Base-by-base conservation (phyloP, 176 grass and related monocot genomes). In the Aechmea fasciata region DNA sequence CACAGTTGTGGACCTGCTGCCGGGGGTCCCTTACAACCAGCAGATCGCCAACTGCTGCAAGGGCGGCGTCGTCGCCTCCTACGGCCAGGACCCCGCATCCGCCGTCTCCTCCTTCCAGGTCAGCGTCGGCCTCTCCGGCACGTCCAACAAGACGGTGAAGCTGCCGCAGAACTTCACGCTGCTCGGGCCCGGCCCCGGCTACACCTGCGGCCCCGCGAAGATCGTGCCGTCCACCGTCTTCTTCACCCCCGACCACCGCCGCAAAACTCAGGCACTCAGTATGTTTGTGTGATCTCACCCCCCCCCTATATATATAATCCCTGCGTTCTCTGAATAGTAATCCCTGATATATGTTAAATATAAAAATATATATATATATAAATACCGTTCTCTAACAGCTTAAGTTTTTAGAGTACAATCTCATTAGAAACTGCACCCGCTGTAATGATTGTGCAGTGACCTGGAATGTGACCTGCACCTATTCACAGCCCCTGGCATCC, bases 41-140 rank as follows among this genome's bases (percentile, higher is more conserved):
- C 94, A 97, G 81, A 92, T 97, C 70, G 94, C 94, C 52, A 97
- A 93, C 83, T 97, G 94, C 83, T 97, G 94, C 86, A 89, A 90
- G 53, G 94, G 77, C n/a, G 93, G 94, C 23, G 94, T 97, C 11
- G 57, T 97, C 8, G 70, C 74, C 10, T 81, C 89, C 69, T 97
- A 75, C 54, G 89, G 89, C 14, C 94, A 97, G 77, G 89, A 99
- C 62, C 84, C 77, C 0, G 75, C 84, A 0, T 73, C 52, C 1
- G 49, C 94, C 2, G 71, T 85, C 47, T 81, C 89, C 1, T 50
- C 94, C 22, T 97, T 97, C 78, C 94, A 97, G 86, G 82, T 92
- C 13, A 92, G 86, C 53, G 89, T 92, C 22, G 94, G 94, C 4
- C 79, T 83, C 2, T 68, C 94, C 2, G 94, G 94, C 47, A 97